A percentile compares a stretch with the other conserved stretches of the same genome.
phyloP scores from a whole-genome alignment of 345 rosid genomes.

The Abelmoschus esculentus region DNA sequence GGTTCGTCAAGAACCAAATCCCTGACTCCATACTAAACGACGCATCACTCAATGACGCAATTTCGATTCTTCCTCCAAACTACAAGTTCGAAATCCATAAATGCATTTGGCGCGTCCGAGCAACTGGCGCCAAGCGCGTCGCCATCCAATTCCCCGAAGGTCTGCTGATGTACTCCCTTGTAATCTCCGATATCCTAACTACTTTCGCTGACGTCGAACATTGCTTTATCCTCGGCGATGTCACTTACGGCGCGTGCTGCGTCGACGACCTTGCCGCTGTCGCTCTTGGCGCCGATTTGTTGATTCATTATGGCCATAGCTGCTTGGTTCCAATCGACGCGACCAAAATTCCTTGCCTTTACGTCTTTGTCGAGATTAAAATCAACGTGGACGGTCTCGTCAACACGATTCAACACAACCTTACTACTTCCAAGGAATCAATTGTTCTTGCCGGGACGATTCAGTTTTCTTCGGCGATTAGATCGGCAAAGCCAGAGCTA shows the following conservation, averaged over 20 bases:
- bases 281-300: conserved; percentile 69
- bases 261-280: conserved; percentile 73
- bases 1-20: conserved; percentile 73
- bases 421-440: conserved; percentile 11
- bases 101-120: conserved; percentile 67
- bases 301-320: conserved; percentile 88
- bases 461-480: conserved; percentile 73
- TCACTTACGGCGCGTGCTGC: conserved; percentile 92
- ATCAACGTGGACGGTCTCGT: conserved; percentile 52
- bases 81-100: conserved; percentile 86
- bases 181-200: conserved; percentile 79
- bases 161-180: conserved; percentile 76
- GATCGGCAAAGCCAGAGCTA: conserved; percentile 68
- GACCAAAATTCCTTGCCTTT: conserved; percentile 72
- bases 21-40: conserved; percentile 71
- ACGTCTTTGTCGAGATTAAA: conserved; percentile 85
- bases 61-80: conserved; percentile 62
- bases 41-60: conserved; percentile 68
- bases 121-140: conserved; percentile 51
- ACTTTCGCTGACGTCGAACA: conserved; percentile 54
- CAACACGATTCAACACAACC: conserved; percentile 46
- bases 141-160: conserved; percentile 95
- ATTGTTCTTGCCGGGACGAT: conserved; percentile 76
- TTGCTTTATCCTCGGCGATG: conserved; percentile 84
- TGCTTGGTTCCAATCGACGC: conserved; percentile 82